These are phyloP conservation scores for Penicillium silybi DNA, from an alignment of 495 filamentous ascomycete species.

Conservation along the genomic window DNA sequence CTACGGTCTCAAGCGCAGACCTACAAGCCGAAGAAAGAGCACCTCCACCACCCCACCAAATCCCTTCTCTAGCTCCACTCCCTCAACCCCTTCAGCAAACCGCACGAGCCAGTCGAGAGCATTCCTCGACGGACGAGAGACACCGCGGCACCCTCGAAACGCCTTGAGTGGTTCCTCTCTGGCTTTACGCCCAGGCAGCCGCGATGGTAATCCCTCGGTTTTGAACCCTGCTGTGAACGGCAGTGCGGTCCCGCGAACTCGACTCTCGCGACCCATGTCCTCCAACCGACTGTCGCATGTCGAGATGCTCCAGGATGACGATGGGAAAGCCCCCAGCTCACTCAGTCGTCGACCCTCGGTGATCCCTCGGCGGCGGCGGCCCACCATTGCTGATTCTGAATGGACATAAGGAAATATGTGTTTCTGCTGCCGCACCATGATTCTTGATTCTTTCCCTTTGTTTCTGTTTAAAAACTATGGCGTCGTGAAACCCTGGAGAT, in stretches of 20 bases:
- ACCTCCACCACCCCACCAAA: conserved; percentile 44
- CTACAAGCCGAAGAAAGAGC: conserved; percentile 41
- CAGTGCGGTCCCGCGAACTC: conserved; percentile 36
- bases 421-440: conserved; percentile 9
- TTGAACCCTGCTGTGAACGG: conserved; percentile 33
- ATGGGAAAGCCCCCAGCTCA: conserved; percentile 31
- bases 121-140: conserved; percentile 42
- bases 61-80: conserved; percentile 42
- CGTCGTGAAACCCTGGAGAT: conserved; percentile 10
- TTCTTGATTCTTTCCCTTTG: conserved; percentile 4
- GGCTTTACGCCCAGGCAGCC: conserved; percentile 44
- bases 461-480: conserved; percentile 5
- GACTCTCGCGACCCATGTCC: conserved; percentile 42
- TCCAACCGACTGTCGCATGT: conserved; percentile 39
- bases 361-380: conserved; percentile 38
- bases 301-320: conserved; percentile 36
- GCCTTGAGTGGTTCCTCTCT: conserved; percentile 38
- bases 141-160: conserved; percentile 40
- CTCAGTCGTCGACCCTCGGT: conserved; percentile 35
- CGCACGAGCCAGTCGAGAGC: conserved; percentile 41
- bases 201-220: conserved; percentile 38
- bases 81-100: conserved; percentile 44
- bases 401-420: conserved; percentile 22
- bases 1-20: conserved; percentile 41
- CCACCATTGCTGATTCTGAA: conserved; percentile 37